Conservation (phyloP, 2,329 filamentous ascomycete genomes). For the Pseudocercospora macadamiae region DNA sequence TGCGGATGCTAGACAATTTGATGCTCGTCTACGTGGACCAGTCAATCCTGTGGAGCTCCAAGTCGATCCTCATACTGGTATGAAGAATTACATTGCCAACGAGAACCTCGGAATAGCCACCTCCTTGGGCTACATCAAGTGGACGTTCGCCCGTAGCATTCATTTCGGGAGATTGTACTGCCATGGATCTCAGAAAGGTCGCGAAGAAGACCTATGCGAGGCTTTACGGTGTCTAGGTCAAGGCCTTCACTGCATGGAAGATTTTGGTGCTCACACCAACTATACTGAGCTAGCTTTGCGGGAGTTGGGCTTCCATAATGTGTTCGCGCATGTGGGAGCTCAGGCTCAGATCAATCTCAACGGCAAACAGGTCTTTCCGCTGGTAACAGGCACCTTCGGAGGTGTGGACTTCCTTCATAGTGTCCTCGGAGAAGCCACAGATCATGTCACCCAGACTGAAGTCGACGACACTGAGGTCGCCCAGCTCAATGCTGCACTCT, state of each 20-base stretch:
- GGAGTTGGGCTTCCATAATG: slow-evolving; percentile 54
- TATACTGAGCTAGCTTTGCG: slow-evolving; percentile 57
- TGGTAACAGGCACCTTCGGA: slow-evolving; percentile 59
- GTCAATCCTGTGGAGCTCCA: slow-evolving; percentile 57
- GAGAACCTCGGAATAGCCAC: slow-evolving; percentile 87
- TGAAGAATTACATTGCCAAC: slow-evolving; percentile 99
- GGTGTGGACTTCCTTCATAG: slow-evolving; percentile 56
- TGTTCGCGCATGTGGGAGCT: slow-evolving; percentile 57
- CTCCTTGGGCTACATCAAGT: slow-evolving; percentile 67
- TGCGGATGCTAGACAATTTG: slow-evolving; percentile 78
- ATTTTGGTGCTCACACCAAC: slow-evolving; percentile 60
- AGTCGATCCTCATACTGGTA: slow-evolving; percentile 66
- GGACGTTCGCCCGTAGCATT: slow-evolving; percentile 51
- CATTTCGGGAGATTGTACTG: slow-evolving; percentile 54
- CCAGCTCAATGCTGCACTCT: slow-evolving; percentile 49
- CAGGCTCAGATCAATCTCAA: slow-evolving; percentile 50
- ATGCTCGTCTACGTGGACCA: slow-evolving; percentile 78
- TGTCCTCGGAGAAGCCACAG: slow-evolving; percentile 54
- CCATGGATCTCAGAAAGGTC: slow-evolving; percentile 45
- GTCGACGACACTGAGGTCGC: slow-evolving; percentile 53
- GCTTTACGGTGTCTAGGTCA: slow-evolving; percentile 56
- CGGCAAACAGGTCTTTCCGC: slow-evolving; percentile 53
- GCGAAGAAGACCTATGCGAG: slow-evolving; percentile 52
- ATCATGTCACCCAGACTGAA: slow-evolving; percentile 54
- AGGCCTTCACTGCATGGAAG: slow-evolving; percentile 57